Percentiles rank a stretch among this genome's conserved stretches.
phyloP scores from a whole-genome alignment of 345 rosid species.

The Rhizophora mangle region DNA sequence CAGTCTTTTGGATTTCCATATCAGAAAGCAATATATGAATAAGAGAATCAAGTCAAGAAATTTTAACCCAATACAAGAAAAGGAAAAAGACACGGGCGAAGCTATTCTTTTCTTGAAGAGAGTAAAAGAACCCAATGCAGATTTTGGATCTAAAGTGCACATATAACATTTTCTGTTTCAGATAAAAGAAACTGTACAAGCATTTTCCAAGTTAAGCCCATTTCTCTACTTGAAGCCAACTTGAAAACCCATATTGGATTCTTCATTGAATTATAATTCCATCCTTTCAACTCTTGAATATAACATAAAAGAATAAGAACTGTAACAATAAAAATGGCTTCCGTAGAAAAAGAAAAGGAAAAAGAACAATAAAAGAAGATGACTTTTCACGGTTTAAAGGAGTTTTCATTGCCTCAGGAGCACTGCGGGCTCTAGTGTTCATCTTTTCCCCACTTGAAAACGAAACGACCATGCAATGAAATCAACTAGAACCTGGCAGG shows the following conservation, averaged over 20 bases:
- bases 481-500: conserved; percentile 21
- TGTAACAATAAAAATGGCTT: not conserved
- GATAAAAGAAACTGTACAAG: not conserved
- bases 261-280: not conserved
- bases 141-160: conserved; percentile 51
- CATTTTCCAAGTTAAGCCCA: not conserved
- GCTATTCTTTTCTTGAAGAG: conserved; percentile 55
- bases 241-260: not conserved
- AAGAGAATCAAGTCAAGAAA: conserved; percentile 4
- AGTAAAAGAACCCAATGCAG: conserved; percentile 49
- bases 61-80: conserved; percentile 2
- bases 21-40: conserved; percentile 14
- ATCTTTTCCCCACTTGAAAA: conserved; percentile 38
- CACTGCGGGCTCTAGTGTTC: conserved; percentile 69
- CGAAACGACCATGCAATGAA: conserved; percentile 19
- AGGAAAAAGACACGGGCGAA: conserved; percentile 12
- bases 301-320: conserved; percentile 8
- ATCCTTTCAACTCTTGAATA: conserved; percentile 2
- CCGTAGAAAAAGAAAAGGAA: not conserved
- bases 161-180: conserved; percentile 9
- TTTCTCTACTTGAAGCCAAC: conserved; percentile 1
- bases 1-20: conserved; percentile 40
- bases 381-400: conserved; percentile 48
- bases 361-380: not conserved
- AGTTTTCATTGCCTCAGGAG: conserved; percentile 67